A percentile compares a stretch with the other conserved stretches of the same genome.
phyloP scores from a whole-genome alignment of 148 eudicot species.

The Rhododendron williamsianum region DNA sequence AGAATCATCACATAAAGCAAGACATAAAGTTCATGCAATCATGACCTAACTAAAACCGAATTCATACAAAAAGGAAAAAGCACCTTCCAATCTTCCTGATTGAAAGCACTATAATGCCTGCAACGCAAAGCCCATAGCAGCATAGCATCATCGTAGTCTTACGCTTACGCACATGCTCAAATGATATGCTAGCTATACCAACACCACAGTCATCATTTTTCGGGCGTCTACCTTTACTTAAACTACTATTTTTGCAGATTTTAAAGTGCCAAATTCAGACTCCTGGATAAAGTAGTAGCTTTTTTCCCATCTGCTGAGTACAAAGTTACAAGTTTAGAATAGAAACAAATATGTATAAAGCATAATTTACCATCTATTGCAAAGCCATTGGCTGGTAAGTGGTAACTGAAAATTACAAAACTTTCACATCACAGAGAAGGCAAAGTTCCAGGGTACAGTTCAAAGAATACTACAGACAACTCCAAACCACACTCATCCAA shows the following conservation, averaged over 20 bases:
- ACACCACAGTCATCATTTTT: neutral
- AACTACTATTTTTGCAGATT: neutral
- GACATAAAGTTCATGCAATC: neutral
- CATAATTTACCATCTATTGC: neutral
- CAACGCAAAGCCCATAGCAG: neutral
- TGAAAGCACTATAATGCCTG: neutral
- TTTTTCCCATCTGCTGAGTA: neutral
- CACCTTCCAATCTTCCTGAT: constrained; percentile 3
- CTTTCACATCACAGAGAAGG: constrained; percentile 8
- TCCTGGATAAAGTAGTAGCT: neutral
- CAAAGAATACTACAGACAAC: constrained; percentile 29
- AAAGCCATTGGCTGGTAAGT: neutral
- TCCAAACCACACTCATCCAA: constrained; percentile 26
- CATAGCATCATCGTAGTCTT: neutral
- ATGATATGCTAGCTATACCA: neutral
- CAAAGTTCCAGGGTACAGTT: constrained; percentile 10
- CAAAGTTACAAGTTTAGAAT: neutral
- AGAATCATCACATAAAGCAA: constrained; percentile 2
- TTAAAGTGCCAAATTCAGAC: neutral
- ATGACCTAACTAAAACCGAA: neutral
- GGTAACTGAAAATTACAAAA: neutral
- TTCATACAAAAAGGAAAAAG: neutral
- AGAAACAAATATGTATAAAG: neutral
- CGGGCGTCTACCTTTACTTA: neutral
- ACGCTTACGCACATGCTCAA: neutral